A percentile compares a stretch with the other conserved stretches of the same genome.
These are phyloP conservation scores for Mollisia scopiformis DNA, from an alignment of 2,329 filamentous ascomycete genomes.

Conservation along the genomic window DNA sequence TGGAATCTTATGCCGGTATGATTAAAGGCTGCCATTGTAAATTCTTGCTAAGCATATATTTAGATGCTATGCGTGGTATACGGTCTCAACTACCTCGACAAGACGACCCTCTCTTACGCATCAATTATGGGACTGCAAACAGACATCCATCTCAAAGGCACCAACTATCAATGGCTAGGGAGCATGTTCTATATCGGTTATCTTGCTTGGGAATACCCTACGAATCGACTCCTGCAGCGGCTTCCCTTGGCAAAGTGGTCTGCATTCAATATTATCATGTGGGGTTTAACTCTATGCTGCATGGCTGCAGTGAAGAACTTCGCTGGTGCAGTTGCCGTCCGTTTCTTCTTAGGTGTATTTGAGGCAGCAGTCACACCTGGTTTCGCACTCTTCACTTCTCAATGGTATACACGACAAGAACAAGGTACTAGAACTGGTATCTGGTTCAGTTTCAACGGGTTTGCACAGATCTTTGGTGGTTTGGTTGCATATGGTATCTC, in stretches of 20 bases:
- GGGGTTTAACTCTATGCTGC: conserved; percentile 62
- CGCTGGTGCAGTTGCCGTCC: conserved; percentile 62
- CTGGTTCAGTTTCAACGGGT: conserved; percentile 72
- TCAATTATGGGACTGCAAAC: conserved; percentile 51
- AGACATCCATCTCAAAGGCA: conserved; percentile 42
- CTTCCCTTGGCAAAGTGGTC: conserved; percentile 67
- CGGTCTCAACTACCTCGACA: conserved; percentile 56
- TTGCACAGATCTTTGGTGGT: conserved; percentile 65
- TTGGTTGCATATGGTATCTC: conserved; percentile 66
- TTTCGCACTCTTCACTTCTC: conserved; percentile 68
- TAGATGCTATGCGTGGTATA: conserved; percentile 59
- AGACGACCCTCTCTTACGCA: conserved; percentile 53
- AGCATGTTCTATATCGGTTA: conserved; percentile 50
- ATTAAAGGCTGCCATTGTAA: background rate
- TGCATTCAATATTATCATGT: conserved; percentile 62
- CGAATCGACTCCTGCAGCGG: conserved; percentile 46
- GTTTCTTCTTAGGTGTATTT: conserved; percentile 70
- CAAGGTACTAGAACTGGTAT: conserved; percentile 65
- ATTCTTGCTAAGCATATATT: background rate
- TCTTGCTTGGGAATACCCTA: conserved; percentile 36
- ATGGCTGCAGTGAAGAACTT: conserved; percentile 66
- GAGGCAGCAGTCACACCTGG: conserved; percentile 71
- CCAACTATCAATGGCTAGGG: conserved; percentile 50
- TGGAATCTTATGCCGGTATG: conserved; percentile 46
- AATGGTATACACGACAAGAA: conserved; percentile 75